Conservation (phyloP, 345 rosid genomes). For the Melaleuca alternifolia region DNA sequence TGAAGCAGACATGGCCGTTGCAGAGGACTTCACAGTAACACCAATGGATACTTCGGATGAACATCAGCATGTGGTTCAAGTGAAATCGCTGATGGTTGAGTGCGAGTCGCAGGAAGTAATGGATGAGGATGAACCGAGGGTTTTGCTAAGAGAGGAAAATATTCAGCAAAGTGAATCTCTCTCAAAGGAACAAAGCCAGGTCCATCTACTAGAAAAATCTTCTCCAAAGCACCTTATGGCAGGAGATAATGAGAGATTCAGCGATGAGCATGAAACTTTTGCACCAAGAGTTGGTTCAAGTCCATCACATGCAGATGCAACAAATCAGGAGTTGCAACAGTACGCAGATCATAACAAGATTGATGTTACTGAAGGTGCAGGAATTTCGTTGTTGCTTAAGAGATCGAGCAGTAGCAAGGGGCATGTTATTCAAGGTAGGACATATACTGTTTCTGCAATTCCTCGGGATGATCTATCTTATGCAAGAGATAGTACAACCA, state of each 20-base stretch:
- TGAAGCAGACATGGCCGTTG: slow-evolving; percentile 4
- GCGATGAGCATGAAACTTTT: not conserved
- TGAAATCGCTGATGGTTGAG: slow-evolving; percentile 4
- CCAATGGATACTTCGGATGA: slow-evolving; percentile 20
- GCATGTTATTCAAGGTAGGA: slow-evolving; percentile 54
- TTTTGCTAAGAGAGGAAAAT: slow-evolving; percentile 20
- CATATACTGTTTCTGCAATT: slow-evolving; percentile 42
- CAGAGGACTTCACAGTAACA: slow-evolving; percentile 18
- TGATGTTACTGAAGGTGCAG: slow-evolving; percentile 44
- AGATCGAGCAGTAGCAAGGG: slow-evolving; percentile 79
- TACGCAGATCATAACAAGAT: slow-evolving; percentile 13
- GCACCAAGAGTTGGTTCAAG: slow-evolving; percentile 14
- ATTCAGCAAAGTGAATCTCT: slow-evolving; percentile 15
- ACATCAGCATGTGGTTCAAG: slow-evolving; percentile 16
- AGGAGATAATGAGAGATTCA: slow-evolving; percentile 23
- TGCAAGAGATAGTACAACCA: slow-evolving; percentile 50
- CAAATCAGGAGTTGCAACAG: slow-evolving; percentile 19
- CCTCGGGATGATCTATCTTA: slow-evolving; percentile 64
- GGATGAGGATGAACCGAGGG: slow-evolving; percentile 18
- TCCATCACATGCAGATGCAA: slow-evolving; percentile 15
- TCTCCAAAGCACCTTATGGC: slow-evolving; percentile 14
- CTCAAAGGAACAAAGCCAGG: slow-evolving; percentile 15
- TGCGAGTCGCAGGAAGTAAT: slow-evolving; percentile 18
- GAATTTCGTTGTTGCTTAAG: slow-evolving; percentile 60
- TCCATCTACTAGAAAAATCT: slow-evolving; percentile 17